Evolutionary conservation across 2,329 filamentous ascomycete genomes (phyloP).

Genomic region (Aschersonia sp.): DNA sequence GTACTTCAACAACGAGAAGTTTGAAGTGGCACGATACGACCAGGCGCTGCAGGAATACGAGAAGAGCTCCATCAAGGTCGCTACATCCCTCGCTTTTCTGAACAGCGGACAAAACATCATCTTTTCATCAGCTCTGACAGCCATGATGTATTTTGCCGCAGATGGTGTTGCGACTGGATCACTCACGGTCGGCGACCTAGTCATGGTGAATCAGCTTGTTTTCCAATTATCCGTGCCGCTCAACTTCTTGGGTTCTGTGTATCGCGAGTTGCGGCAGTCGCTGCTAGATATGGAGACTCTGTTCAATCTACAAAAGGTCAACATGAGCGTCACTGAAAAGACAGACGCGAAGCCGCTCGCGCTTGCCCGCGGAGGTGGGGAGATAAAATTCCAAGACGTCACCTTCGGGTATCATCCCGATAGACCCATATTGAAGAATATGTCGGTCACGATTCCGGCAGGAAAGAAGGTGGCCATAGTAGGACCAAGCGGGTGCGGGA

Average conservation of each 20-base stretch:
- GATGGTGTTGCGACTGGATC: conserved; percentile 70
- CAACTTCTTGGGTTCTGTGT: conserved; percentile 96
- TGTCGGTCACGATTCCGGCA: conserved; percentile 79
- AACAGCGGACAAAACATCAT: conserved; percentile 96
- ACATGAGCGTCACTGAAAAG: conserved; percentile 69
- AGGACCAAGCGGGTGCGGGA: conserved; percentile 88
- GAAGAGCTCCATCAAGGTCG: conserved; percentile 89
- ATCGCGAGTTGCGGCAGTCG: conserved; percentile 87
- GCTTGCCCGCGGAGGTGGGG: conserved; percentile 56
- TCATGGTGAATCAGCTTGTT: conserved; percentile 98
- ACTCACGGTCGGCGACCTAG: conserved; percentile 85
- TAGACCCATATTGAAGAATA: conserved; percentile 71
- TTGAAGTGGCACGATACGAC: conserved; percentile 84
- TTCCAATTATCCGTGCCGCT: conserved; percentile 95
- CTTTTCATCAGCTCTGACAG: conserved; percentile 83
- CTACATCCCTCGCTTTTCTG: conserved; percentile 80
- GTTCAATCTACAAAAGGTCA: conserved; percentile 94
- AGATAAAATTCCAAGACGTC: conserved; percentile 91
- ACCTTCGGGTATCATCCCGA: conserved; percentile 84
- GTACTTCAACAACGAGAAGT: conserved; percentile 98
- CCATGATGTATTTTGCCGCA: conserved; percentile 96
- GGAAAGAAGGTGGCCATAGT: conserved; percentile 95
- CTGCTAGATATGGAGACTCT: conserved; percentile 97
- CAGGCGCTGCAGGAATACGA: conserved; percentile 76
- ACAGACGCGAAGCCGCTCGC: conserved; percentile 58